A percentile compares a stretch with the other conserved stretches of the same genome.
Conservation (phyloP, 768 basidiomycete species). For the Cyathus striatus region DNA sequence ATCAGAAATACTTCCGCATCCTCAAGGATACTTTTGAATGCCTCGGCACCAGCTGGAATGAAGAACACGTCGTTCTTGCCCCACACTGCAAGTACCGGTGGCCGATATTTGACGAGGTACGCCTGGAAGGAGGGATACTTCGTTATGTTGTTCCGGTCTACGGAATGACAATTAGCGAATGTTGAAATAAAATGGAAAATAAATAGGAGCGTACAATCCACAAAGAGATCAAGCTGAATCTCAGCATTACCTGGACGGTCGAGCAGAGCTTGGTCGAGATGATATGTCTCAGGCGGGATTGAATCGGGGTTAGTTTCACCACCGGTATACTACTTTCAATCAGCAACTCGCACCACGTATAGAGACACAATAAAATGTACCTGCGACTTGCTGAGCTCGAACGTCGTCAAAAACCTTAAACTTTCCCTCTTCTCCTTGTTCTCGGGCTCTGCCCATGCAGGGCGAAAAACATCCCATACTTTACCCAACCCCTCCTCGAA, state of each 20-base stretch:
- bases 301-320: conserved; percentile 29
- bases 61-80: conserved; percentile 41
- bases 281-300: conserved; percentile 31
- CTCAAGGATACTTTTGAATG: conserved; percentile 31
- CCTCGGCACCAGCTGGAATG: conserved; percentile 36
- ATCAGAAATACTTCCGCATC: conserved; percentile 32
- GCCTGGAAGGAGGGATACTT: conserved; percentile 41
- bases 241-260: conserved; percentile 32
- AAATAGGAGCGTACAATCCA: conserved; percentile 13
- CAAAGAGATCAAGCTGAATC: conserved; percentile 38
- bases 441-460: conserved; percentile 23
- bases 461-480: conserved; percentile 30
- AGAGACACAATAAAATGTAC: not conserved
- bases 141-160: conserved; percentile 35
- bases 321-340: conserved; percentile 16
- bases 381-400: not conserved
- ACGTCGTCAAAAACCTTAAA: not conserved
- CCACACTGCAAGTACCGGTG: conserved; percentile 43
- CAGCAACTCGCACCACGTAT: not conserved
- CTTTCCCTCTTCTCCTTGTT: not conserved
- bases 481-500: conserved; percentile 38
- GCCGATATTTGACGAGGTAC: conserved; percentile 32
- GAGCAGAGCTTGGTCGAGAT: conserved; percentile 37
- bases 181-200: not conserved
- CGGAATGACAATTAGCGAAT: conserved; percentile 4